These are phyloP conservation scores for Lachancea thermotolerans DNA, from an alignment of 805 yeast species.

Conservation along the genomic window DNA sequence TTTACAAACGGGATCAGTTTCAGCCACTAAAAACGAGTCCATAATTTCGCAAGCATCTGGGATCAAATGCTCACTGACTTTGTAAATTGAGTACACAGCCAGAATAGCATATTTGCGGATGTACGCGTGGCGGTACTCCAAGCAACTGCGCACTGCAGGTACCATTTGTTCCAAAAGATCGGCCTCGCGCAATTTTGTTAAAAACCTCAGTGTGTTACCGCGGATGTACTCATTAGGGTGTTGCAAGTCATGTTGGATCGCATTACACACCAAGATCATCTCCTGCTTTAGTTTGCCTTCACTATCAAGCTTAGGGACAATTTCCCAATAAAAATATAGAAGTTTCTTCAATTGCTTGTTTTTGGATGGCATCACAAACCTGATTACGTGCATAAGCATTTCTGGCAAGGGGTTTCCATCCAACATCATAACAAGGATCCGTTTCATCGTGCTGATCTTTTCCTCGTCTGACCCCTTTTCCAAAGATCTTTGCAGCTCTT, in stretches of 20 bases:
- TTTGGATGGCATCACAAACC: slow-evolving; percentile 95
- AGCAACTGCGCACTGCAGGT: slow-evolving; percentile 83
- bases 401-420: slow-evolving; percentile 92
- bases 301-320: slow-evolving; percentile 82
- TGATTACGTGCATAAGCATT: slow-evolving; percentile 89
- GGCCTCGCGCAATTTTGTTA: slow-evolving; percentile 84
- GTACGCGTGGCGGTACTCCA: slow-evolving; percentile 95
- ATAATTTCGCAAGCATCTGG: slow-evolving; percentile 95
- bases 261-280: slow-evolving; percentile 97
- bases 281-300: slow-evolving; percentile 94
- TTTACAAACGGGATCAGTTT: slow-evolving; percentile 88
- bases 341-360: slow-evolving; percentile 87
- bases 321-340: slow-evolving; percentile 95
- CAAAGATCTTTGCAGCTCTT: slow-evolving; percentile 68
- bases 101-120: slow-evolving; percentile 96
- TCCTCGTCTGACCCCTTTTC: slow-evolving; percentile 88
- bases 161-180: slow-evolving; percentile 93
- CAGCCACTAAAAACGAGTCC: slow-evolving; percentile 63
- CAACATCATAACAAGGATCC: slow-evolving; percentile 75
- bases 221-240: slow-evolving; percentile 97
- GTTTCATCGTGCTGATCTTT: slow-evolving; percentile 85
- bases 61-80: slow-evolving; percentile 75
- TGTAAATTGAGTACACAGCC: slow-evolving; percentile 76
- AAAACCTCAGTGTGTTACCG: slow-evolving; percentile 89
- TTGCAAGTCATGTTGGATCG: slow-evolving; percentile 93